Conservation (phyloP, 2,329 filamentous ascomycete genomes). For the Stachybotrys chartarum region DNA sequence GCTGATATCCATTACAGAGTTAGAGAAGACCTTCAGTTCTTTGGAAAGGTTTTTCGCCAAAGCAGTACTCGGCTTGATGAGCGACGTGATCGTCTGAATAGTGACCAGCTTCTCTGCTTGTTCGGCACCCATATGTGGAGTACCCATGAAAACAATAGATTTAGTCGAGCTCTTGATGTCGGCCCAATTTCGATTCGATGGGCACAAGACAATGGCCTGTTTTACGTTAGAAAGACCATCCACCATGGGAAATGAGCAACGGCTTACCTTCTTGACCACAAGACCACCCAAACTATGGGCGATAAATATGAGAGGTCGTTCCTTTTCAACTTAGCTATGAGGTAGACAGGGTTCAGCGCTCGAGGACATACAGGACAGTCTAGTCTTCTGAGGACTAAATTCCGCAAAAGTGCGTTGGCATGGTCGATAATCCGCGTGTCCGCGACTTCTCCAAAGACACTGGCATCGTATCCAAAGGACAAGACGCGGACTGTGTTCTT, state of each 20-base stretch:
- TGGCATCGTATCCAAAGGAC: conserved; percentile 13
- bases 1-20: conserved; percentile 11
- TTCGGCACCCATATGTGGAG: conserved; percentile 13
- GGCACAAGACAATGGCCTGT: neutral
- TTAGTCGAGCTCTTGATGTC: conserved; percentile 10
- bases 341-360: neutral
- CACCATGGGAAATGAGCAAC: conserved; percentile 6
- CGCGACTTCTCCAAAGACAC: conserved; percentile 12
- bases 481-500: conserved; percentile 7
- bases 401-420: conserved; percentile 10
- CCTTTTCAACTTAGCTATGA: conserved; percentile 2
- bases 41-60: conserved; percentile 7
- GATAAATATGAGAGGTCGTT: conserved; percentile 11
- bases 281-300: conserved; percentile 12
- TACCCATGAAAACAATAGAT: conserved; percentile 13
- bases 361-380: conserved; percentile 6
- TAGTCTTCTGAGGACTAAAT: conserved; percentile 11
- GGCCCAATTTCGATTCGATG: conserved; percentile 4
- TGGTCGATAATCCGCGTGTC: conserved; percentile 14
- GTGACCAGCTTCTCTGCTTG: conserved; percentile 11
- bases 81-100: conserved; percentile 10
- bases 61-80: conserved; percentile 9
- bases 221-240: neutral
- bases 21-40: conserved; percentile 12
- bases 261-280: conserved; percentile 10